Evolutionary conservation across 2,329 filamentous ascomycete genomes (phyloP).

Genomic region (Colletotrichum eleusines): DNA sequence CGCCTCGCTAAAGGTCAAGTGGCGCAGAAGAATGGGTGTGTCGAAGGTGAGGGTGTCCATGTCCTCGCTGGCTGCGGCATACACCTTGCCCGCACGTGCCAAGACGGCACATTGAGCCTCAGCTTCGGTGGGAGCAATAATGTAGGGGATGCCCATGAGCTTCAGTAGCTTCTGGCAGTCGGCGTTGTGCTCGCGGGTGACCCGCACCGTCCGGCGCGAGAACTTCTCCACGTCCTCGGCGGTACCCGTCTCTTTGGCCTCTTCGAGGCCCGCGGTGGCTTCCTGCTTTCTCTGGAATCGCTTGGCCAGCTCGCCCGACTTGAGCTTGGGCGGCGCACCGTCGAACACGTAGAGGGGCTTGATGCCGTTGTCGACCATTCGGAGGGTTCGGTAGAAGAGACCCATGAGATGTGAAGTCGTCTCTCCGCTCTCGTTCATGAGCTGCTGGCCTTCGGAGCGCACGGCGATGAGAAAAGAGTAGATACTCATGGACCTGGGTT

Average conservation of each 20-base stretch:
- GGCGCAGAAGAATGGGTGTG: slow-evolving; percentile 87
- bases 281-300: slow-evolving; percentile 96
- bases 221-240: slow-evolving; percentile 99
- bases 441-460: slow-evolving; percentile 94
- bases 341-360: slow-evolving; percentile 99
- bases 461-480: slow-evolving; percentile 99
- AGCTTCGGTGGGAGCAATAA: slow-evolving; percentile 95
- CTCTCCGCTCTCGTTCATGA: slow-evolving; percentile 94
- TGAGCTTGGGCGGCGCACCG: slow-evolving; percentile 95
- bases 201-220: slow-evolving; percentile 89
- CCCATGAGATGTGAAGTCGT: slow-evolving; percentile 99
- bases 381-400: slow-evolving; percentile 98
- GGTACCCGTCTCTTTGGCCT: slow-evolving; percentile 96
- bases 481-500: slow-evolving; percentile 89
- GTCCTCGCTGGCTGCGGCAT: slow-evolving; percentile 95
- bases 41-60: slow-evolving; percentile 99
- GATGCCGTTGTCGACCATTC: slow-evolving; percentile 98
- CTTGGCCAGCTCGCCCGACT: slow-evolving; percentile 96
- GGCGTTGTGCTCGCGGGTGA: slow-evolving; percentile 96
- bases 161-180: slow-evolving; percentile 93
- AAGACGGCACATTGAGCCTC: slow-evolving; percentile 96
- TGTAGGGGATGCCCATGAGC: slow-evolving; percentile 96
- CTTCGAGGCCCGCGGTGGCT: slow-evolving; percentile 88
- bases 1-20: slow-evolving; percentile 97
- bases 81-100: slow-evolving; percentile 92